Evolutionary conservation across 495 filamentous ascomycete genomes (phyloP).

Genomic region (Diplogelasinospora grovesii): DNA sequence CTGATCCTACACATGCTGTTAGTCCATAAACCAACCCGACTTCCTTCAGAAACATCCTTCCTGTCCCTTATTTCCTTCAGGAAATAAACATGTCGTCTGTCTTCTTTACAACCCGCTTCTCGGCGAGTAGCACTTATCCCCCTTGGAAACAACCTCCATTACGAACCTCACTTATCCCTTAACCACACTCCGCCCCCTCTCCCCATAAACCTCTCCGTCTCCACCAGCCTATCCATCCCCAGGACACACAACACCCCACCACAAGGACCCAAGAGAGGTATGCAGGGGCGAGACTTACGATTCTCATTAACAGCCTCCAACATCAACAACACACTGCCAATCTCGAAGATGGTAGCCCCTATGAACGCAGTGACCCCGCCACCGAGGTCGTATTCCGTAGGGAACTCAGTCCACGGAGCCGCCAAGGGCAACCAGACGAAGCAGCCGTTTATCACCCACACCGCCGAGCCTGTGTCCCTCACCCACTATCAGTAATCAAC

Average conservation of each 20-base stretch:
- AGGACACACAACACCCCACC: not conserved
- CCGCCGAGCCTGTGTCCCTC: constrained; percentile 35
- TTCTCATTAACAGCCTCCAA: constrained; percentile 66
- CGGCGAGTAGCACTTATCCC: not conserved
- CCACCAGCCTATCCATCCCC: too few relatives aligned
- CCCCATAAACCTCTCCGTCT: too few relatives aligned
- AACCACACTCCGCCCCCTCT: too few relatives aligned
- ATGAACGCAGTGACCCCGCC: constrained; percentile 62
- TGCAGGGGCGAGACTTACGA: constrained; percentile 24
- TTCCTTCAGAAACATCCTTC: too few relatives aligned
- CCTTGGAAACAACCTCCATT: not conserved
- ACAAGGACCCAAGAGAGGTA: too few relatives aligned
- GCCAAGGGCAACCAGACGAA: constrained; percentile 58
- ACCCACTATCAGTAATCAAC: not conserved
- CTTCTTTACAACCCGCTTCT: not conserved
- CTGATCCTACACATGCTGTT: constrained; percentile 34
- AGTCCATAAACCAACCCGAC: too few relatives aligned
- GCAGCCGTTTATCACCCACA: constrained; percentile 65
- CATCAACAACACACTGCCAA: constrained; percentile 58
- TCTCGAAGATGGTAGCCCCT: constrained; percentile 63
- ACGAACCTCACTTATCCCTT: not conserved
- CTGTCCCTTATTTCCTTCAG: too few relatives aligned
- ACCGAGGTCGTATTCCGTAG: constrained; percentile 41
- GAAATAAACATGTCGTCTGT: too few relatives aligned
- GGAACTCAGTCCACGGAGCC: constrained; percentile 48